Evolutionary conservation across 2,329 filamentous ascomycete genomes (phyloP).

Genomic region (Sporothrix protearum): DNA sequence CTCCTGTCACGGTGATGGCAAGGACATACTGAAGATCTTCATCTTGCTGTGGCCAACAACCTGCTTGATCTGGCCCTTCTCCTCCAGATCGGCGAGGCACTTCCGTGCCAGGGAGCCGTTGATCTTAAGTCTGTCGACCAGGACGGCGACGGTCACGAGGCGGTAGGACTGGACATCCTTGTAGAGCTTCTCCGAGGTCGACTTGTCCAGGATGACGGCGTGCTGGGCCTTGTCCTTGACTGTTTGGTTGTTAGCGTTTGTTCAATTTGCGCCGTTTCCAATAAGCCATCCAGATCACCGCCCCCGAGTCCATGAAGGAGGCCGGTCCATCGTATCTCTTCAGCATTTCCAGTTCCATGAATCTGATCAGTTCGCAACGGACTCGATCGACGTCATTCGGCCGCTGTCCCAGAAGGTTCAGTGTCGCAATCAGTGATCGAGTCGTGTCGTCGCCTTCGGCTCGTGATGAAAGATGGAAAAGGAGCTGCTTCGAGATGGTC

Average conservation of each 20-base stretch:
- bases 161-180: conserved; percentile 99
- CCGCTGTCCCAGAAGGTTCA: background rate
- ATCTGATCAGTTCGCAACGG: background rate
- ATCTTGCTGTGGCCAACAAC: conserved; percentile 94
- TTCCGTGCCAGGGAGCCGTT: conserved; percentile 93
- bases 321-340: background rate
- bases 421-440: background rate
- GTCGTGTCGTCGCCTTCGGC: background rate
- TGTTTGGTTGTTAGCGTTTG: conserved; percentile 26
- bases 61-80: conserved; percentile 98
- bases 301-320: background rate
- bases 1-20: background rate
- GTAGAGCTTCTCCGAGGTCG: conserved; percentile 95
- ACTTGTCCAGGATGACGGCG: conserved; percentile 98
- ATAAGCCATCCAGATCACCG: background rate
- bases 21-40: conserved; percentile 84
- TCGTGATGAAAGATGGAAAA: background rate
- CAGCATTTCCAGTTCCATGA: background rate
- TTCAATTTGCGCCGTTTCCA: background rate
- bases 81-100: conserved; percentile 89
- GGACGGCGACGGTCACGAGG: conserved; percentile 95
- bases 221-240: conserved; percentile 99
- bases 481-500: background rate
- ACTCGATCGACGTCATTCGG: background rate
- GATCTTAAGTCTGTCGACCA: conserved; percentile 99